Conservation (phyloP, 1,284 basidiomycete genomes). For the Boletellus deceptivus region DNA sequence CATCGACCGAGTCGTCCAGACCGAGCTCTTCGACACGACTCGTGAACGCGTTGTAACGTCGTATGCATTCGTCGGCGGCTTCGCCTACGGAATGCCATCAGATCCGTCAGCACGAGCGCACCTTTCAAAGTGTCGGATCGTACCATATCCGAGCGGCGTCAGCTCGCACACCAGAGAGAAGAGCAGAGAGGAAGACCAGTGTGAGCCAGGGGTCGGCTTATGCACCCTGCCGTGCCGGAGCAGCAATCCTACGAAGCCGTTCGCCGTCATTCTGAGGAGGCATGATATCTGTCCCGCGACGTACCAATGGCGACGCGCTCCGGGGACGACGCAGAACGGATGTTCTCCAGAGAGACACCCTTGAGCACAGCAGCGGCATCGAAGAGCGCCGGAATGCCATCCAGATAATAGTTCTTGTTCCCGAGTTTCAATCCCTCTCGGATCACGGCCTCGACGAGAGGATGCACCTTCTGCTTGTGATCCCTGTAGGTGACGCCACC, state of each 20-base stretch:
- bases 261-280: neutral
- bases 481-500: conserved; percentile 57
- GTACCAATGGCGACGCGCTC: conserved; percentile 62
- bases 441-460: conserved; percentile 68
- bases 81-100: conserved; percentile 34
- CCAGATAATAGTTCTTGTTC: conserved; percentile 72
- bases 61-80: conserved; percentile 47
- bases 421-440: conserved; percentile 85
- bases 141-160: conserved; percentile 59
- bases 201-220: conserved; percentile 56
- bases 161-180: conserved; percentile 77
- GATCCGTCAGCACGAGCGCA: neutral
- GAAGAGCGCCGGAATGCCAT: conserved; percentile 73
- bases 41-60: conserved; percentile 67
- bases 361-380: conserved; percentile 48
- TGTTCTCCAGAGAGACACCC: conserved; percentile 39
- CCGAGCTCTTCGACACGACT: conserved; percentile 59
- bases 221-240: conserved; percentile 69
- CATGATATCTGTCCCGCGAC: conserved; percentile 12
- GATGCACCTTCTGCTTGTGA: conserved; percentile 58
- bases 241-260: conserved; percentile 51
- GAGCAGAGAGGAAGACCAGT: conserved; percentile 71
- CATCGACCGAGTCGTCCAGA: conserved; percentile 61
- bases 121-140: conserved; percentile 12
- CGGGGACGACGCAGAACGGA: conserved; percentile 38